These are phyloP conservation scores for Coniochaeta prunicola DNA, from an alignment of 2,329 filamentous ascomycete genomes.

Conservation along the genomic window DNA sequence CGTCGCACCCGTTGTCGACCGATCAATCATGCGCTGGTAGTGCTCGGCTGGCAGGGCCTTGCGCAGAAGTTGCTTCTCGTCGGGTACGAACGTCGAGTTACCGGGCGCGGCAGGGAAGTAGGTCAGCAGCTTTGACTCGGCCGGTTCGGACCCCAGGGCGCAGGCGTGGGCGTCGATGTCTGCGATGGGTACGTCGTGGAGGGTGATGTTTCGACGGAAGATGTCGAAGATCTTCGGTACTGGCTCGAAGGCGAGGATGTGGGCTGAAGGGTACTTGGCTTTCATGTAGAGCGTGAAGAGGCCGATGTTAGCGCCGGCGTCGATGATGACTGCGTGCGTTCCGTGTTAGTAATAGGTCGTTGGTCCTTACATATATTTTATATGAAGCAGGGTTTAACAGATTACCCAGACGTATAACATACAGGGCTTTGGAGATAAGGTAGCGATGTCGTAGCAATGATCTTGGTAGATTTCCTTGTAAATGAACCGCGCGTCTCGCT, in stretches of 20 bases:
- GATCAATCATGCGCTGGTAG: constrained; percentile 4
- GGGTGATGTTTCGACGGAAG: constrained; percentile 12
- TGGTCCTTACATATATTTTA: too few species aligned
- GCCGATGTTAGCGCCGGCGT: constrained; percentile 19
- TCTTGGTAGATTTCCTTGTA: constrained; percentile 16
- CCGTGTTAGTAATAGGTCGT: too few species aligned
- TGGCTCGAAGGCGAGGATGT: constrained; percentile 18
- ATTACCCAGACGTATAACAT: too few species aligned
- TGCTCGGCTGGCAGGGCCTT: constrained; percentile 2
- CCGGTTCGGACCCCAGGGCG: constrained; percentile 7
- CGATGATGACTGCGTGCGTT: constrained; percentile 9
- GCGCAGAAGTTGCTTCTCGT: constrained; percentile 8
- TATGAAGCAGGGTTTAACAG: too few species aligned
- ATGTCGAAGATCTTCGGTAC: constrained; percentile 11
- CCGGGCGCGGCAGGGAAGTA: constrained; percentile 14
- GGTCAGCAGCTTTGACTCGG: constrained; percentile 6
- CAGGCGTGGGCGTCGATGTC: constrained; percentile 8
- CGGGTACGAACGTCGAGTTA: constrained; percentile 14
- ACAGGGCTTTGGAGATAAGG: constrained; percentile 7
- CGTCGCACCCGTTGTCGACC: constrained; percentile 3
- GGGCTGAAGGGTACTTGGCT: constrained; percentile 13
- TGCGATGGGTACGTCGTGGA: constrained; percentile 5
- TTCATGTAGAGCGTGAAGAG: constrained; percentile 19
- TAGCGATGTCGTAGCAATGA: constrained; percentile 12
- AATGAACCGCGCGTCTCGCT: constrained; percentile 12